Evolutionary conservation across 345 rosid species (phyloP).

Genomic region (Gossypium thurberi): DNA sequence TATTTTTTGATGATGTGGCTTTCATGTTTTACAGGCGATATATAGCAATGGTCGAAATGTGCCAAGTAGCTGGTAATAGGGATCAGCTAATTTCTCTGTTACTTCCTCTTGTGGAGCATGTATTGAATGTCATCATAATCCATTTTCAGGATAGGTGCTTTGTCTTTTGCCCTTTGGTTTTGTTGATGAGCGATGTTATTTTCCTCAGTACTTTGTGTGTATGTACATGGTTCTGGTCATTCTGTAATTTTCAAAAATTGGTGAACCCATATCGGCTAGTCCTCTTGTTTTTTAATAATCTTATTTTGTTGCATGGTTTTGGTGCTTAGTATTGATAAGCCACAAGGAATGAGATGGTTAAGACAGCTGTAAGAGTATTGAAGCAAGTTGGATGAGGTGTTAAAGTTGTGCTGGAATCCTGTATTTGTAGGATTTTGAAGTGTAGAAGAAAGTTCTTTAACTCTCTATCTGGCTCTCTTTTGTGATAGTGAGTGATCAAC

Average conservation of each 20-base stretch:
- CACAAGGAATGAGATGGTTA: neutral
- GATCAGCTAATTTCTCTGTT: conserved; percentile 70
- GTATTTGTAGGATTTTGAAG: neutral
- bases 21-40: conserved; percentile 61
- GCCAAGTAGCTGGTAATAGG: conserved; percentile 64
- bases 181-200: neutral
- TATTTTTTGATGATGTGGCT: neutral
- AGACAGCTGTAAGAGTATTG: neutral
- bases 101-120: conserved; percentile 68
- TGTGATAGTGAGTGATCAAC: neutral
- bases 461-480: neutral
- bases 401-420: neutral
- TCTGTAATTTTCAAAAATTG: neutral
- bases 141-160: conserved; percentile 80
- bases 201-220: neutral
- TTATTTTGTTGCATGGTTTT: neutral
- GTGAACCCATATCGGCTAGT: neutral
- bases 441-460: neutral
- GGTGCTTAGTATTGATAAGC: neutral
- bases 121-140: conserved; percentile 63
- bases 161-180: neutral
- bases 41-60: conserved; percentile 92
- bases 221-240: neutral
- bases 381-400: neutral
- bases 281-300: neutral